Evolutionary conservation across 2,329 filamentous ascomycete species (phyloP).

Genomic region (Tetracladium maxilliforme): DNA sequence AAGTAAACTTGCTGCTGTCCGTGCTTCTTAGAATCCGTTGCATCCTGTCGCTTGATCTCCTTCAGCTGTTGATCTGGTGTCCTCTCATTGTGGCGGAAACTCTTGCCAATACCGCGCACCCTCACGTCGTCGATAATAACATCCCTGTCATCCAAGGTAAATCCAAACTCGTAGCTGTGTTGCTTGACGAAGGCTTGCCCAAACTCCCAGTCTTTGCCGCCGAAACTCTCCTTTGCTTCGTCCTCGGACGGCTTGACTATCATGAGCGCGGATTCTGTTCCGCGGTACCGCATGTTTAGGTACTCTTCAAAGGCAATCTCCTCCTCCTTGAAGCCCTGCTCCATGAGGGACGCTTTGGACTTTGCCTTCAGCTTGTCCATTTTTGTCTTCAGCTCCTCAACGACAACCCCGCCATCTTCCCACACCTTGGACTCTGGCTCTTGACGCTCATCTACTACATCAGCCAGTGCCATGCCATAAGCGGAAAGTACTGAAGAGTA

Average conservation of each 20-base stretch:
- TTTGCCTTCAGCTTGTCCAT: conserved; percentile 70
- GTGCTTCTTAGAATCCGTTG: conserved; percentile 43
- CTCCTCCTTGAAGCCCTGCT: conserved; percentile 64
- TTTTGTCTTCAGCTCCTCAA: conserved; percentile 51
- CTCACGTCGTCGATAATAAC: conserved; percentile 86
- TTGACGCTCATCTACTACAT: conserved; percentile 84
- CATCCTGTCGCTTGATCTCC: conserved; percentile 44
- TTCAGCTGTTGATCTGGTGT: conserved; percentile 76
- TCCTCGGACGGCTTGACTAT: conserved; percentile 57
- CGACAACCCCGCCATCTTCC: conserved; percentile 40
- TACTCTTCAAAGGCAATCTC: conserved; percentile 82
- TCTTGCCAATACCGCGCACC: conserved; percentile 78
- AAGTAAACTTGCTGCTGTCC: conserved; percentile 66
- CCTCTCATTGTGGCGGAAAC: conserved; percentile 64
- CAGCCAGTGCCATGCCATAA: conserved; percentile 84
- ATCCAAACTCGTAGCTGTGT: conserved; percentile 87
- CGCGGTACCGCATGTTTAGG: conserved; percentile 83
- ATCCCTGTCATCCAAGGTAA: conserved; percentile 71
- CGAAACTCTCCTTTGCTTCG: conserved; percentile 42
- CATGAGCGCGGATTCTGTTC: conserved; percentile 86
- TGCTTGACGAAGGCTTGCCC: conserved; percentile 73
- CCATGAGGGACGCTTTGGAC: conserved; percentile 48
- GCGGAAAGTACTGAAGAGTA: conserved; percentile 85
- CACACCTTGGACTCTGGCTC: conserved; percentile 55
- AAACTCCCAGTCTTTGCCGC: conserved; percentile 67